Evolutionary conservation across 1,284 basidiomycete genomes (phyloP), one percentile per base, ranked within the genome.

Genomic region (Abortiporus biennis): DNA sequence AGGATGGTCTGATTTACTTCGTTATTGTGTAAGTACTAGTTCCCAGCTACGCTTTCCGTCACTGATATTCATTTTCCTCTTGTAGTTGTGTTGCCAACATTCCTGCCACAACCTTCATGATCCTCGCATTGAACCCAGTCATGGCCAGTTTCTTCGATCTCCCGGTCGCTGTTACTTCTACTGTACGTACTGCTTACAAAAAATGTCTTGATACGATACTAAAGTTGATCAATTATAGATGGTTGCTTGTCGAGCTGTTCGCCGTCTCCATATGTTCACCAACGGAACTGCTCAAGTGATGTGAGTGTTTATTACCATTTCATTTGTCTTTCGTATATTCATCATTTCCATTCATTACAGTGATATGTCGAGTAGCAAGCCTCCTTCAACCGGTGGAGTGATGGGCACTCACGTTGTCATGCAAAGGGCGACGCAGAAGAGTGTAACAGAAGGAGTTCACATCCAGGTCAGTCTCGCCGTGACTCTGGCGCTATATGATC

Each of bases 181-280:
- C 57, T 6, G 56, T 59, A 38, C 19, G 56, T 44, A 6, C 37
- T 25, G n/a, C 38, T 23, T 12, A 35, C 19, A 17, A 6, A n/a
- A n/a, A n/a, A n/a, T n/a, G 8, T n/a, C n/a, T 29, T 29, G 27
- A n/a, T 8, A 29, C n/a, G 27, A 9, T 29, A 8, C 9, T 29
- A 29, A n/a, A 12, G 17, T 16, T 16, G 5, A 12, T 23, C 16
- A 13, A 17, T 25, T 17, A 2, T 32, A 51, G 49, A 49, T 49
- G 17, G 80, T 80, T 15, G 82, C 82, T 0, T 80, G 75, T 54
- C 74, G 83, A 38, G 78, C 73, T 5, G 83, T 85, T 25, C 77
- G 84, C 33, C 72, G 83, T 35, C 58, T 86, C 36, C 74, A 71
- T 43, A 79, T 78, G 50, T 85, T 74, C 58, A 70, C 71, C 8